Evolutionary conservation across 1,284 basidiomycete genomes (phyloP).

Genomic region (Trichosporon faecale): DNA sequence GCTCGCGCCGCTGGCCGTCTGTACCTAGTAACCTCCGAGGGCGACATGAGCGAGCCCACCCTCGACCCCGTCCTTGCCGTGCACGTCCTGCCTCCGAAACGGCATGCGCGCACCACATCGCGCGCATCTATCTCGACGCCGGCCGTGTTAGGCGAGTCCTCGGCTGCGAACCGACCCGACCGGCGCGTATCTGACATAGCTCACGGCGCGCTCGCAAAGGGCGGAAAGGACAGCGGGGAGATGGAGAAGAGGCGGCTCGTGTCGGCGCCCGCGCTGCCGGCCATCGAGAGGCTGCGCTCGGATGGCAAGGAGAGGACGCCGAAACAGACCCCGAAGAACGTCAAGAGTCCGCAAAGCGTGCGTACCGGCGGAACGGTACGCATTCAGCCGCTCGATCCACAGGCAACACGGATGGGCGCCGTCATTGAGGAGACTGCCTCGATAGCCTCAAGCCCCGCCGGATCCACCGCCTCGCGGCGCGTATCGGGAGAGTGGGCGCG

Average conservation of each 20-base stretch:
- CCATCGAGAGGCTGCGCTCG: background rate
- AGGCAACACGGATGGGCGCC: background rate
- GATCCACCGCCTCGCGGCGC: background rate
- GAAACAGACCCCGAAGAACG: conserved; percentile 4
- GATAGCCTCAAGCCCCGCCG: background rate
- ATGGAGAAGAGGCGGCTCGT: background rate
- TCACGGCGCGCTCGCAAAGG: background rate
- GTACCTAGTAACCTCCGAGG: conserved; percentile 23
- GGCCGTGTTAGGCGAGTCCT: conserved; percentile 15
- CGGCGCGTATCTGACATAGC: background rate
- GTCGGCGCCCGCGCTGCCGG: background rate
- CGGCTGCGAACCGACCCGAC: conserved; percentile 17
- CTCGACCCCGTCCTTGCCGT: conserved; percentile 22
- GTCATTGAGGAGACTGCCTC: conserved; percentile 4
- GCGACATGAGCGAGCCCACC: conserved; percentile 6
- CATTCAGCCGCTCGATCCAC: conserved; percentile 11
- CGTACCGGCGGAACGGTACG: conserved; percentile 15
- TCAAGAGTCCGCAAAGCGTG: background rate
- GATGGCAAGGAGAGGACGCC: background rate
- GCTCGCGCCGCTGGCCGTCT: conserved; percentile 23
- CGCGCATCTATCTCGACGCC: too few relatives aligned
- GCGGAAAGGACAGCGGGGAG: background rate
- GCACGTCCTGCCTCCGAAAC: conserved; percentile 14
- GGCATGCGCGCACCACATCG: too few relatives aligned
- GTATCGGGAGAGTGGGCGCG: background rate